A percentile compares a stretch with the other conserved stretches of the same genome.
These are phyloP conservation scores for Penicillium digitatum DNA, from an alignment of 2,329 filamentous ascomycete genomes.

Conservation along the genomic window DNA sequence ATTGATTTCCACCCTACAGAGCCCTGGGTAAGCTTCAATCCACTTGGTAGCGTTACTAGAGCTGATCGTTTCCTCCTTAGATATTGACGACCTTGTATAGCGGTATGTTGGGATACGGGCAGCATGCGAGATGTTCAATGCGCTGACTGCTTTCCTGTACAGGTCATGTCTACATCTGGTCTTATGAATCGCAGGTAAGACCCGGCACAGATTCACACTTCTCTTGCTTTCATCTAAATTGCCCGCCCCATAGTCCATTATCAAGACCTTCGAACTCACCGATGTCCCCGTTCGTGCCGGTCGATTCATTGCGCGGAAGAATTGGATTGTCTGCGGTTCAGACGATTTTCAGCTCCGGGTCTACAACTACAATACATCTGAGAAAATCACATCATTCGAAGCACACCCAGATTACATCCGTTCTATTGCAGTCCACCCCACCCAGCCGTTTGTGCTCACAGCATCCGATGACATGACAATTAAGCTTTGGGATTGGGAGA, in stretches of 20 bases:
- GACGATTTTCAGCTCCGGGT: conserved; percentile 87
- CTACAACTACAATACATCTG: conserved; percentile 99
- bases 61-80: conserved; percentile 37
- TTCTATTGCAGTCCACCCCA: conserved; percentile 91
- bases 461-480: conserved; percentile 98
- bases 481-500: conserved; percentile 99
- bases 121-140: conserved; percentile 12
- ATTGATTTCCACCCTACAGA: conserved; percentile 97
- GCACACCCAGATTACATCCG: conserved; percentile 98
- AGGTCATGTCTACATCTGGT: conserved; percentile 99
- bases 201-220: background rate
- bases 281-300: conserved; percentile 97
- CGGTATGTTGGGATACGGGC: conserved; percentile 55
- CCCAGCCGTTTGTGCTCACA: conserved; percentile 91
- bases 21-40: conserved; percentile 67
- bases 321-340: conserved; percentile 95
- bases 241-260: conserved; percentile 61
- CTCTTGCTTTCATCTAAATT: conserved; percentile 18
- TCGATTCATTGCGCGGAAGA: conserved; percentile 95
- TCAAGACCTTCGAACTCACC: conserved; percentile 98
- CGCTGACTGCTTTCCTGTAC: conserved; percentile 24
- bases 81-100: conserved; percentile 92
- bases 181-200: conserved; percentile 78
- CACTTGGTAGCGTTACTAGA: conserved; percentile 2
- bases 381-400: conserved; percentile 96